phyloP scores from a whole-genome alignment of 495 filamentous ascomycete species.

The Apiosordaria backusii region DNA sequence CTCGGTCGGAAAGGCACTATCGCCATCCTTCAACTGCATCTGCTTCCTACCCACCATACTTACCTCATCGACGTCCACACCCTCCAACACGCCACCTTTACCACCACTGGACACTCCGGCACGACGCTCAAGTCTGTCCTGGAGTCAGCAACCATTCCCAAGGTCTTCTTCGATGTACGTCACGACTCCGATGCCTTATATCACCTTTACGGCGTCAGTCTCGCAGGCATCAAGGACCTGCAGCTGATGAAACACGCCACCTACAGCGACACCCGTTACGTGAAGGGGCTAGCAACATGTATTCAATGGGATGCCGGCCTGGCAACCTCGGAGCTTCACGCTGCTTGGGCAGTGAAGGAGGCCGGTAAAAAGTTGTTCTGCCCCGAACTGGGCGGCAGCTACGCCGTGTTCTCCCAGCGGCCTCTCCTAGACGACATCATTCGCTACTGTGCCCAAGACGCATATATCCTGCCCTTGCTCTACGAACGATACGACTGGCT shows the following conservation, averaged over 20 bases:
- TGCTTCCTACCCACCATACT: conserved; percentile 13
- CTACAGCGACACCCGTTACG: conserved; percentile 26
- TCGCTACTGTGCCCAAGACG: too few relatives aligned
- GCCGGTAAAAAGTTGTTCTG: neutral
- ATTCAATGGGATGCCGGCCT: too few relatives aligned
- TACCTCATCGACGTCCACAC: conserved; percentile 53
- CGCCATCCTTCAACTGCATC: conserved; percentile 47
- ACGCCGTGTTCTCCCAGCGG: conserved; percentile 7
- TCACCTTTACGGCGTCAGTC: conserved; percentile 37
- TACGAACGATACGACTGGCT: too few relatives aligned
- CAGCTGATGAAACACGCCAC: conserved; percentile 55
- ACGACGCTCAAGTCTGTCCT: conserved; percentile 50
- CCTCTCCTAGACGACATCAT: conserved; percentile 8
- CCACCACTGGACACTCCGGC: conserved; percentile 24
- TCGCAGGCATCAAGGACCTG: conserved; percentile 48
- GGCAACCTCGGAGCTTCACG: too few relatives aligned
- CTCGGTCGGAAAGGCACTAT: conserved; percentile 49
- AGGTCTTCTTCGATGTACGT: conserved; percentile 57
- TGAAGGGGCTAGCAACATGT: too few relatives aligned
- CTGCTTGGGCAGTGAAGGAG: too few relatives aligned
- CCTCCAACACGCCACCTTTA: conserved; percentile 45
- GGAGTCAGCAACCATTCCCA: conserved; percentile 42
- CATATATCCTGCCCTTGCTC: too few relatives aligned
- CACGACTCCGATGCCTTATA: conserved; percentile 56
- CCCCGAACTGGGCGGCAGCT: conserved; percentile 9